phyloP scores from a whole-genome alignment of 805 yeast species.

The Allodekkera sacchari region DNA sequence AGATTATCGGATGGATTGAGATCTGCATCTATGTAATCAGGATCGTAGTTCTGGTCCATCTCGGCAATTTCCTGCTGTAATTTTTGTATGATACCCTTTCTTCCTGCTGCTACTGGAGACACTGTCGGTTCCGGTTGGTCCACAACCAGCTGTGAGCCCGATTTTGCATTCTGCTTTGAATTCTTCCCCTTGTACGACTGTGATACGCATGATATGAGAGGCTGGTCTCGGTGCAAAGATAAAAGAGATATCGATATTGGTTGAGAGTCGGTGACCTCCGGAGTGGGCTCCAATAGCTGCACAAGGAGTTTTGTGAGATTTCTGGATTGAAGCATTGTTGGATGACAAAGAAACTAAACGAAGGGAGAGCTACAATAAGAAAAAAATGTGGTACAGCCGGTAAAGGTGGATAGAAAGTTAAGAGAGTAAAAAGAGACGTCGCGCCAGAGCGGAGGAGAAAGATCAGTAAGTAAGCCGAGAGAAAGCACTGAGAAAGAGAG shows the following conservation, averaged over 20 bases:
- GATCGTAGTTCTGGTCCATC: constrained; percentile 10
- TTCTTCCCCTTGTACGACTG: constrained; percentile 2
- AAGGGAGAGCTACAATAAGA: no score
- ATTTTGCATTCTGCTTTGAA: not conserved
- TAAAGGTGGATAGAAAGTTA: no score
- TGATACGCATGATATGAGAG: constrained; percentile 22
- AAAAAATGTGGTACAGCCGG: no score
- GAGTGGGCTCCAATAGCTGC: constrained; percentile 20
- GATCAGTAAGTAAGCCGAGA: no score
- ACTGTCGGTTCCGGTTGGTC: not conserved
- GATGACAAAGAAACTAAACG: not conserved
- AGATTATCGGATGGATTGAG: constrained; percentile 23
- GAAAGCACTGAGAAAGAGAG: no score
- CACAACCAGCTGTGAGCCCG: not conserved
- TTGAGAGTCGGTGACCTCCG: constrained; percentile 14
- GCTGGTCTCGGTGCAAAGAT: constrained; percentile 19
- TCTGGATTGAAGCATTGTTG: constrained; percentile 22
- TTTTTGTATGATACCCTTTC: constrained; percentile 4
- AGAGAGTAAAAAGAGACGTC: no score
- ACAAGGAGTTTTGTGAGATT: constrained; percentile 19
- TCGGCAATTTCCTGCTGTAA: constrained; percentile 8
- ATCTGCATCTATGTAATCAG: constrained; percentile 22
- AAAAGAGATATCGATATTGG: constrained; percentile 25
- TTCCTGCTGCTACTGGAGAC: constrained; percentile 1
- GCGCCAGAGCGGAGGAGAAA: no score